Evolutionary conservation across 2,329 filamentous ascomycete genomes (phyloP), one percentile per base, ranked within the genome.

Genomic region (Clonostachys byssicola): DNA sequence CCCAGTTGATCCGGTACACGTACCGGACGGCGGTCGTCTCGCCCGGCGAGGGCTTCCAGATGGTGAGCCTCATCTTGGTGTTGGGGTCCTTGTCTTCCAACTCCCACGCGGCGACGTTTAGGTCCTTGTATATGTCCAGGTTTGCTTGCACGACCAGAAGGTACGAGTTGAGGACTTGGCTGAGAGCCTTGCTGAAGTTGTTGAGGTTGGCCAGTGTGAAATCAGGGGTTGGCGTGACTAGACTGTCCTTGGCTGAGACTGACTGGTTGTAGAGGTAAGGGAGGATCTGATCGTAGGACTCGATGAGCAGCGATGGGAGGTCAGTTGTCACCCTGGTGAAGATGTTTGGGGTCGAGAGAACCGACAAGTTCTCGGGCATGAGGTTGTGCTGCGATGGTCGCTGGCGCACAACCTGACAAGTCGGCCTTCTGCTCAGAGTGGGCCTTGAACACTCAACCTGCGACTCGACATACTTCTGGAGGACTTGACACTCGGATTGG

Each of bases 151-250:
- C 13, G 10, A 45, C 16, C 18, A 39, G 16, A 7, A 45, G 34
- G 16, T 45, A 45, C 44, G 44, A 38, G 34, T 45, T 45, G 17
- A 45, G 44, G 4, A 45, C 34, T 30, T 45, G 34, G 14, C 34
- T 20, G 33, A 45, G 20, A 2, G 34, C 12, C 4, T 36, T n/a
- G 16, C 34, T 40, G 20, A 45, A 38, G 34, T 34, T 36, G 23
- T 30, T 30, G 23, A 30, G 23, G 9, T 30, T 30, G 8, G 9
- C 23, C 9, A 30, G 3, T 2, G 23, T 30, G 23, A 30, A 30
- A 30, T 30, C 23, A 10, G 23, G 23, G 7, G 17, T n/a, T 13
- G 13, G 44, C 44, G 30, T 44, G 4, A n/a, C 16, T 3, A 30
- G 23, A 30, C 12, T 34, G 14, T n/a, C 30, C 20, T 12, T 20